A percentile compares a stretch with the other conserved stretches of the same genome.
Conservation (phyloP, 306 rosid species). For the Vicia sativa region DNA sequence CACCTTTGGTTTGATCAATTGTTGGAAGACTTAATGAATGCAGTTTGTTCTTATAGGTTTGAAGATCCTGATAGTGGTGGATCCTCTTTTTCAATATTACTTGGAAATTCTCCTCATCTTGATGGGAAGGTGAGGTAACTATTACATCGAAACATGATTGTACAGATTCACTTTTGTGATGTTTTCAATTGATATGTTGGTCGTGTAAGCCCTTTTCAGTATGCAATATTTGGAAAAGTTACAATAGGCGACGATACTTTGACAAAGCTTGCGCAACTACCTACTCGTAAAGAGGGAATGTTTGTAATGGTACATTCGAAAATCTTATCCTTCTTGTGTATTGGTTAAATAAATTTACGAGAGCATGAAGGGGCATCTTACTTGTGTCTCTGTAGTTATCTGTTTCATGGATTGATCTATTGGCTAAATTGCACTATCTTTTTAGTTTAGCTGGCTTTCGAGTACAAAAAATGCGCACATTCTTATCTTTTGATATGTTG, state of each 20-base stretch:
- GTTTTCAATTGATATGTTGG: constrained; percentile 38
- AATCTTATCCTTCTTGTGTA: constrained; percentile 39
- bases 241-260: constrained; percentile 87
- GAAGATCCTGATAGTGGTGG: constrained; percentile 80
- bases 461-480: background rate
- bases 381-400: too few relatives aligned
- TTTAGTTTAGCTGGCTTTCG: constrained; percentile 21
- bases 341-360: too few relatives aligned
- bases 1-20: constrained; percentile 28
- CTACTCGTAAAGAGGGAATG: constrained; percentile 86
- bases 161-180: constrained; percentile 31
- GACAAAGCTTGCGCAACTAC: constrained; percentile 79
- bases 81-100: constrained; percentile 89
- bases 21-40: background rate
- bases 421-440: constrained; percentile 18
- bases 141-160: constrained; percentile 27
- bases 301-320: constrained; percentile 77
- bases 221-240: constrained; percentile 91
- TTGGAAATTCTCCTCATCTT: constrained; percentile 93
- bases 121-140: constrained; percentile 64
- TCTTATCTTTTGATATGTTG: constrained; percentile 12
- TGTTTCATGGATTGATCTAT: background rate
- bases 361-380: too few relatives aligned
- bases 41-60: constrained; percentile 47
- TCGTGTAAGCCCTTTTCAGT: constrained; percentile 55